These are phyloP conservation scores for Pseudoperonospora humuli DNA, from an alignment of 352 stramenopile species.

Conservation along the genomic window DNA sequence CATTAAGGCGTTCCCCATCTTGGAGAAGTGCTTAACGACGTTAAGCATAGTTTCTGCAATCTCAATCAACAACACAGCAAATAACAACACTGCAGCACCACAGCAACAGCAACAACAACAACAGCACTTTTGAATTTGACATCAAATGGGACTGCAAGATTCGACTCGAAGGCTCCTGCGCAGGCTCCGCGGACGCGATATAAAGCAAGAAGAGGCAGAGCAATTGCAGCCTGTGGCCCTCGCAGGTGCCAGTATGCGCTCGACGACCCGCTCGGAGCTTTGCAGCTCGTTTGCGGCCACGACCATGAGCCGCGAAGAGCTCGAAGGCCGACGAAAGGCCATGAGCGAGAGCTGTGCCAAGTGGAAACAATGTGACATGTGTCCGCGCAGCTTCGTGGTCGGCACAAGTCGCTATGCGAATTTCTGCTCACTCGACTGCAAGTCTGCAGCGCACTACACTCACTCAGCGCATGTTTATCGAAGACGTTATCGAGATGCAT, in stretches of 20 bases:
- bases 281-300: slow-evolving; percentile 59
- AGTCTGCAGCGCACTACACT: slow-evolving; percentile 54
- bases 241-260: slow-evolving; percentile 52
- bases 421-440: slow-evolving; percentile 76
- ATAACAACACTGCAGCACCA: no score
- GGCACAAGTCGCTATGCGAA: slow-evolving; percentile 41
- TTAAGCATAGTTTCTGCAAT: slow-evolving; percentile 2
- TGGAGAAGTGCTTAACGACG: neutral
- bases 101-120: slow-evolving; percentile 4
- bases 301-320: slow-evolving; percentile 29
- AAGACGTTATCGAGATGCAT: slow-evolving; percentile 26
- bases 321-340: slow-evolving; percentile 38
- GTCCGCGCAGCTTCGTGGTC: slow-evolving; percentile 48
- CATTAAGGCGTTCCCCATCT: slow-evolving; percentile 4
- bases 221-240: slow-evolving; percentile 61
- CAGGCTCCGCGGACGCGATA: slow-evolving; percentile 36
- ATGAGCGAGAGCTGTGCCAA: slow-evolving; percentile 36
- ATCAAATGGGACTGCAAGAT: slow-evolving; percentile 36
- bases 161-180: slow-evolving; percentile 42
- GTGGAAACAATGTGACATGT: slow-evolving; percentile 50
- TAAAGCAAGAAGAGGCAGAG: slow-evolving; percentile 47
- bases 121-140: slow-evolving; percentile 5
- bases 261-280: slow-evolving; percentile 36
- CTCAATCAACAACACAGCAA: no score
- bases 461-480: slow-evolving; percentile 24